Base-by-base conservation (phyloP, 2,329 filamentous ascomycete species). In the Huntiella decipiens region DNA sequence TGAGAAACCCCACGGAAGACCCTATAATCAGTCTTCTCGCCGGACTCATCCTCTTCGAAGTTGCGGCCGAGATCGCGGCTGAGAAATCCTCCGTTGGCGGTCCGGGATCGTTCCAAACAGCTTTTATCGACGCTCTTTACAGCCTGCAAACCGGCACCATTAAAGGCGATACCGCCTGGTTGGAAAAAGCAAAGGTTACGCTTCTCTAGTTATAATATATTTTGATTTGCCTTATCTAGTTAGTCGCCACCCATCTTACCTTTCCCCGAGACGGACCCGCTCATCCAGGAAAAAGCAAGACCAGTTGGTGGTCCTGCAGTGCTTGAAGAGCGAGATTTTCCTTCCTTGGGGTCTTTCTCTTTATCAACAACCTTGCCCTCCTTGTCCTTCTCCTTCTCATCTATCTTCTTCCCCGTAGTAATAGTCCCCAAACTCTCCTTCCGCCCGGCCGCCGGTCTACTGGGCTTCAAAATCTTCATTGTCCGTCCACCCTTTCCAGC, bases 401-500 rank as follows among this genome's bases (percentile, higher is more conserved):
- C 22, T 28, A 28, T 28, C 22, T 28, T 28, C 22, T 28, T 28
- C 1, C 7, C 7, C 22, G 22, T 28, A 28, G 22, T 28, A 28
- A 28, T 10, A 28, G 22, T 28, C 8, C 22, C 22, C 22, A 28
- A 28, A 28, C 22, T 28, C 22, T 28, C 22, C 22, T 28, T 28
- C 22, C 22, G 22, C 22, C 22, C 22, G 22, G 22, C 22, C 22
- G 22, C 22, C 7, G 22, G 22, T 28, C 85, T 91, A 47, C 70
- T 71, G 1, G 88, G 78, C 56, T 86, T 85, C 44, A 96, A 67
- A 1, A 95, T 80, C 65, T 94, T 96, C 81, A 96, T 96, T 43
- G 77, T 78, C 43, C 81, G 74, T 12, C 70, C 63, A 13, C 65
- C 62, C 41, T 76, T 67, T 52, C 73, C 63, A 54, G 78, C 67